Percentiles rank a stretch among this genome's conserved stretches.
phyloP scores from a whole-genome alignment of 805 yeast genomes.

The Saturnispora mendoncae region DNA sequence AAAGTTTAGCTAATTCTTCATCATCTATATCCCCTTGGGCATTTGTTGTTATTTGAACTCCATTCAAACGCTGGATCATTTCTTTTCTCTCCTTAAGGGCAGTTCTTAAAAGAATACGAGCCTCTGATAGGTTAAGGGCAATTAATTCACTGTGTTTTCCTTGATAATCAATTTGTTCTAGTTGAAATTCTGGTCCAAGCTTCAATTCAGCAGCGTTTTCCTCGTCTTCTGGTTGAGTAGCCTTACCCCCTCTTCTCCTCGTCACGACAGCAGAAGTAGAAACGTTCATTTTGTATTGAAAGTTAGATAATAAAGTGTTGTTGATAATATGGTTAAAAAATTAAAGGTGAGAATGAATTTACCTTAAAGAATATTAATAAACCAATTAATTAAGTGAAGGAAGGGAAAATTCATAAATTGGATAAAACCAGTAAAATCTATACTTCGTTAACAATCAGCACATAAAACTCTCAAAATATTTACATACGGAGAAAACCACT shows the following conservation, averaged over 20 bases:
- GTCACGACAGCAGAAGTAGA: constrained; percentile 84
- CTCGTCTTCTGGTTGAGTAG: constrained; percentile 66
- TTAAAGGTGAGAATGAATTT: too few relatives aligned
- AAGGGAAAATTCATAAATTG: too few relatives aligned
- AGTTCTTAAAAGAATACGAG: constrained; percentile 81
- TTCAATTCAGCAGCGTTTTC: constrained; percentile 84
- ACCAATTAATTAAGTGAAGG: too few relatives aligned
- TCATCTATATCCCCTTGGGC: constrained; percentile 32
- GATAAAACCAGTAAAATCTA: too few relatives aligned
- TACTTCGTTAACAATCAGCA: too few relatives aligned
- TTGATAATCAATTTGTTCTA: constrained; percentile 69
- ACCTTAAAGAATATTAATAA: too few relatives aligned
- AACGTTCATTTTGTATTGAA: constrained; percentile 58
- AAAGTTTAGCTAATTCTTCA: constrained; percentile 41
- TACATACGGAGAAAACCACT: too few relatives aligned
- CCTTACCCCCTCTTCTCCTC: constrained; percentile 60
- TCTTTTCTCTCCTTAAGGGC: constrained; percentile 70
- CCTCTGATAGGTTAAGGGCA: constrained; percentile 82
- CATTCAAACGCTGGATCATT: constrained; percentile 35
- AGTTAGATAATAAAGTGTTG: not conserved
- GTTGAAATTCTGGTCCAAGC: constrained; percentile 88
- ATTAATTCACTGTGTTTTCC: constrained; percentile 72
- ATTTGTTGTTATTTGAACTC: constrained; percentile 24
- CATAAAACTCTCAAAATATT: too few relatives aligned
- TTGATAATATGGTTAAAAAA: not conserved